Base-by-base conservation (phyloP, 225 moss, liverwort and hornwort genomes). In the Neckera pumila region DNA sequence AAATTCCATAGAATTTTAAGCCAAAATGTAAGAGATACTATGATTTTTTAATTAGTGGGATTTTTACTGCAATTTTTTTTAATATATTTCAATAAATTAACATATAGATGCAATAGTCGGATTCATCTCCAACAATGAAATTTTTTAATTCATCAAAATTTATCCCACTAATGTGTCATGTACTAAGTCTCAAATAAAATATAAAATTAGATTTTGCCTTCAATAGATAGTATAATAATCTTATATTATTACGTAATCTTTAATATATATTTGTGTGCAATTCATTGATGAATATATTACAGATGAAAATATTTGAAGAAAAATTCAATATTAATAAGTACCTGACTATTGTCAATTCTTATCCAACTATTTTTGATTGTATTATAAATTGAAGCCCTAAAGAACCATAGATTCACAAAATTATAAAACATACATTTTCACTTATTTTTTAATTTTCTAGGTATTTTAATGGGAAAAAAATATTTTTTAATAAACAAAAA, bases 321-420 rank as follows among this genome's bases (percentile, higher is more conserved):
- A 18, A 79, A 79, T 10, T 36, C 13, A 34, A 18, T 63, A 53
- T 49, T 34, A 27, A 9, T 28, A 42, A 8, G 4, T 85, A 91
- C 91, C 87, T 91, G 91, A 47, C 91, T 91, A 61, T 91, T 81
- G 0, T 4, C 23, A 81, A 89, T 17, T 38, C 27, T 75, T 53
- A 43, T 18, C 38, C 49, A 84, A 64, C 40, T 54, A 13, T 20
- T n/a, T 10, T 53, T 33, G 12, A 88, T 4, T 47, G 2, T 47
- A 12, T 47, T 47, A 22, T 64, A 14, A 6, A 14, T 16, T 58
- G 20, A 83, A 34, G 88, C 65, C 88, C 88, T 88, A 84, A 59
- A 36, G 4, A 69, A 69, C 1, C 54, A 88, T 25, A 62, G 57
- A 54, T 43, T 45, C 10, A 45, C 1, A 57, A 57, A 66, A 67